A percentile compares a stretch with the other conserved stretches of the same genome.
phyloP scores from a whole-genome alignment of 768 basidiomycete species.

The Cyclocybe cylindracea region DNA sequence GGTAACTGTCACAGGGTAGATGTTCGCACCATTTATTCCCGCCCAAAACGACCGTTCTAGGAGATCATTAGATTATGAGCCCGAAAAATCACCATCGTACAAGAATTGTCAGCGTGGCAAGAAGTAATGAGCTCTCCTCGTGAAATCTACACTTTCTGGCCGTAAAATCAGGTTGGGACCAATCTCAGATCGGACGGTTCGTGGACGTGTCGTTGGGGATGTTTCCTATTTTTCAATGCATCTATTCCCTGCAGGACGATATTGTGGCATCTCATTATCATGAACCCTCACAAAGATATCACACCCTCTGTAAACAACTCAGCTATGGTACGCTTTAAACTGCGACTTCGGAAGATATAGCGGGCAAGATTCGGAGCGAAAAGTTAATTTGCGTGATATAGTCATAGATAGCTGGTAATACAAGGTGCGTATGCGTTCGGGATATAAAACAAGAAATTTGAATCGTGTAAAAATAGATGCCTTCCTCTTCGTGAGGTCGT shows the following conservation, averaged over 20 bases:
- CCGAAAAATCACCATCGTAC: slow-evolving; percentile 75
- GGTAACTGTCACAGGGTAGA: too few species aligned
- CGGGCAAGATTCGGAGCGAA: neutral
- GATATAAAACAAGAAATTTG: neutral
- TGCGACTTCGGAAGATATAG: slow-evolving; percentile 63
- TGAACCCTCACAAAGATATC: slow-evolving; percentile 72
- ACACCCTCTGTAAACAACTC: slow-evolving; percentile 79
- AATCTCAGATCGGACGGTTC: slow-evolving; percentile 67
- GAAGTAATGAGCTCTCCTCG: slow-evolving; percentile 78
- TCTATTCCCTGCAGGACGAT: slow-evolving; percentile 51
- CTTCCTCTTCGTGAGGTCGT: too few species aligned
- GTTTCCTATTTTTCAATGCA: slow-evolving; percentile 6
- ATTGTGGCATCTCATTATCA: slow-evolving; percentile 76
- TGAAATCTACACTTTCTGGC: slow-evolving; percentile 79
- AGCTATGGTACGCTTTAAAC: slow-evolving; percentile 65
- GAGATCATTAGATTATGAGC: slow-evolving; percentile 60
- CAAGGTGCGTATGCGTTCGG: neutral
- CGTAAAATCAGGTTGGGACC: slow-evolving; percentile 84
- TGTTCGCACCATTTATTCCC: too few species aligned
- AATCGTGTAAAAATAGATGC: neutral
- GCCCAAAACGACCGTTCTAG: slow-evolving; percentile 74
- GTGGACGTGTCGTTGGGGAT: slow-evolving; percentile 30
- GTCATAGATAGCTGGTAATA: neutral
- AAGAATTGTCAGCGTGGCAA: slow-evolving; percentile 70
- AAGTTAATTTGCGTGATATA: neutral